phyloP scores from a whole-genome alignment of 1,284 basidiomycete species.

The Psilocybe mexicana region DNA sequence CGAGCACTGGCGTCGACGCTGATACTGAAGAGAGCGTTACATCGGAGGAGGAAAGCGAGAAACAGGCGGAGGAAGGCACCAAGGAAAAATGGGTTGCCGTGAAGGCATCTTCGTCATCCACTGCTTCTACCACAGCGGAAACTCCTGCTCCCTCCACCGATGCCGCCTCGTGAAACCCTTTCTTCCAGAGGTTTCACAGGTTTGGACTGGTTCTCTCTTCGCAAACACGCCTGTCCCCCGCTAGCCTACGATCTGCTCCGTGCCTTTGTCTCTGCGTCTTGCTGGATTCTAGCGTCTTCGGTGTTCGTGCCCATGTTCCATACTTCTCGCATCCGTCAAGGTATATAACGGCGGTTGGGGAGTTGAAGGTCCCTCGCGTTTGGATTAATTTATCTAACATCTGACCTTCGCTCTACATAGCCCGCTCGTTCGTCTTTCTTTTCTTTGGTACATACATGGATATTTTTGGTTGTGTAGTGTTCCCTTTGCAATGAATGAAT shows the following conservation, averaged over 20 bases:
- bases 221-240: conserved; percentile 3
- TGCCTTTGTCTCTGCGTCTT: conserved; percentile 23
- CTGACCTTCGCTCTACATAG: conserved; percentile 6
- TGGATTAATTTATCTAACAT: conserved; percentile 2
- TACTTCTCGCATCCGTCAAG: conserved; percentile 33
- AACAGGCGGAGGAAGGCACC: conserved; percentile 36
- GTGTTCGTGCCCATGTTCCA: conserved; percentile 20
- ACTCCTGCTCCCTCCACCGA: conserved; percentile 21
- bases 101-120: conserved; percentile 27
- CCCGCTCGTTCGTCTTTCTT: conserved; percentile 3
- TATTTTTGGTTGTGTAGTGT: conserved; percentile 10
- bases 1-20: conserved; percentile 61
- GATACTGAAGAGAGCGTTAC: conserved; percentile 74
- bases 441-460: conserved; percentile 8
- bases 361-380: conserved; percentile 1
- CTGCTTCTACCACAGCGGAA: conserved; percentile 2
- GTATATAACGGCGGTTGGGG: conserved; percentile 7
- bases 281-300: conserved; percentile 21
- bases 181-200: background rate
- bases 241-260: conserved; percentile 15
- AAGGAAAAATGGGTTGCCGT: conserved; percentile 78
- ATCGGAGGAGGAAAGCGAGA: conserved; percentile 66
- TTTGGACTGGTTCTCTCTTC: background rate
- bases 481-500: conserved; percentile 14
- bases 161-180: conserved; percentile 9